phyloP scores from a whole-genome alignment of 1,284 basidiomycete species.

The Fomitiporia mediterranea region DNA sequence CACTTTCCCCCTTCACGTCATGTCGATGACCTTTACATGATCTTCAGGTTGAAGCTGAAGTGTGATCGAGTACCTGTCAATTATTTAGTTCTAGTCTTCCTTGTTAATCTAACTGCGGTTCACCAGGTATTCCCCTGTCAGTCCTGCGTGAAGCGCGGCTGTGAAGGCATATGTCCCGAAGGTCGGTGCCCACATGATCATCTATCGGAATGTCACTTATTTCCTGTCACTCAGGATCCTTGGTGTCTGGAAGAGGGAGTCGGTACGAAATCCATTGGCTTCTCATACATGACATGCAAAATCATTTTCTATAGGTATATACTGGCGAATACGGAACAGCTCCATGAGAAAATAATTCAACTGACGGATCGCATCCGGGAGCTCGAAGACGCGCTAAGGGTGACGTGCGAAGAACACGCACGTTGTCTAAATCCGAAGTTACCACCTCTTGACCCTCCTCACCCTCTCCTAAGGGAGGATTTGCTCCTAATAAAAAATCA shows the following conservation, averaged over 20 bases:
- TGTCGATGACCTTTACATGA: not conserved
- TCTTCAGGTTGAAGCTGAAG: slow-evolving; percentile 15
- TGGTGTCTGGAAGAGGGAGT: slow-evolving; percentile 16
- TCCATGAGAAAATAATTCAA: slow-evolving; percentile 24
- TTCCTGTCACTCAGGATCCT: slow-evolving; percentile 4
- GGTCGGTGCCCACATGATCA: not conserved
- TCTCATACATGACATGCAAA: not conserved
- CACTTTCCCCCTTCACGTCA: not conserved
- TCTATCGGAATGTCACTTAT: not conserved
- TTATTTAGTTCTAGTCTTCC: not conserved
- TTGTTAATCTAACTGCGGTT: not conserved
- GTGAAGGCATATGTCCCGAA: slow-evolving; percentile 19
- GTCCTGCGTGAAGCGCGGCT: slow-evolving; percentile 19
- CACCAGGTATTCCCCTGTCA: slow-evolving; percentile 19
- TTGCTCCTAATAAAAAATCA: slow-evolving; percentile 25
- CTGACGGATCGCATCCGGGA: slow-evolving; percentile 23
- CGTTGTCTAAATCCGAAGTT: not conserved
- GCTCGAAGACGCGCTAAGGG: slow-evolving; percentile 16
- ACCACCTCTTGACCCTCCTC: not conserved
- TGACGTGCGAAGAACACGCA: slow-evolving; percentile 8
- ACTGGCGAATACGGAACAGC: slow-evolving; percentile 24
- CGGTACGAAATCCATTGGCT: slow-evolving; percentile 2
- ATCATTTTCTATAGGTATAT: slow-evolving; percentile 21
- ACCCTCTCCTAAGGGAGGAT: slow-evolving; percentile 26
- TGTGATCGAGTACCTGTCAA: slow-evolving; percentile 20